Conservation (phyloP, 768 basidiomycete genomes). For the Exidia glandulosa region DNA sequence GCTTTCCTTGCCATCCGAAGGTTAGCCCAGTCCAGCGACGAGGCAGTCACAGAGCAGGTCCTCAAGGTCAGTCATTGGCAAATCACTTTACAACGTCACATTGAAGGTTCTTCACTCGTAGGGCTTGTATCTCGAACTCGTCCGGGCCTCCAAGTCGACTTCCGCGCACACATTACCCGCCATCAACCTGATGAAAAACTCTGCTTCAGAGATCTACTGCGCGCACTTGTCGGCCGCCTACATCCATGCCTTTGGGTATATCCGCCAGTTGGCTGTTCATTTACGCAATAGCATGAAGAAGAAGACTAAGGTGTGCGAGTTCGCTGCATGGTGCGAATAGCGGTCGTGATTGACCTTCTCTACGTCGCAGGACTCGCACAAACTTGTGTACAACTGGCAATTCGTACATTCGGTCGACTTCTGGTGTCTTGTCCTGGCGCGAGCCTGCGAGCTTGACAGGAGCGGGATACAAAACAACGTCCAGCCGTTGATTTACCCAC, state of each 20-base stretch:
- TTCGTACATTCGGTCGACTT: slow-evolving; percentile 94
- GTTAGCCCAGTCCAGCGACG: slow-evolving; percentile 67
- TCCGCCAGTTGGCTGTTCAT: slow-evolving; percentile 88
- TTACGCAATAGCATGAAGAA: slow-evolving; percentile 85
- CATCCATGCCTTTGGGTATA: slow-evolving; percentile 92
- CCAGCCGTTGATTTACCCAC: slow-evolving; percentile 83
- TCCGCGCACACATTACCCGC: slow-evolving; percentile 77
- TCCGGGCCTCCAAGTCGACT: slow-evolving; percentile 79
- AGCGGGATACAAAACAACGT: slow-evolving; percentile 60
- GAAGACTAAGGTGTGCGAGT: slow-evolving; percentile 57
- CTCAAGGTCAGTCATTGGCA: slow-evolving; percentile 51
- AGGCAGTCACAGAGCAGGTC: slow-evolving; percentile 70
- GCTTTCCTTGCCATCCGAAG: slow-evolving; percentile 77
- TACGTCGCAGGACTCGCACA: slow-evolving; percentile 64
- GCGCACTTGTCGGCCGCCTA: slow-evolving; percentile 65
- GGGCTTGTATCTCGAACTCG: slow-evolving; percentile 82
- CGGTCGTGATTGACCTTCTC: background rate
- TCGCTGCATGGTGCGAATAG: background rate
- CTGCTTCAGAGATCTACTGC: slow-evolving; percentile 85
- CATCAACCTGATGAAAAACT: slow-evolving; percentile 96
- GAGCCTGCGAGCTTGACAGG: slow-evolving; percentile 58
- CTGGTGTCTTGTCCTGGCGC: slow-evolving; percentile 81
- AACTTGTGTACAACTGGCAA: slow-evolving; percentile 98
- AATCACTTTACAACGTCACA: background rate
- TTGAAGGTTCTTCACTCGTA: slow-evolving; percentile 17